Base-by-base conservation (phyloP, 2,329 filamentous ascomycete genomes). In the Paecilomyces dactylethromorphus region DNA sequence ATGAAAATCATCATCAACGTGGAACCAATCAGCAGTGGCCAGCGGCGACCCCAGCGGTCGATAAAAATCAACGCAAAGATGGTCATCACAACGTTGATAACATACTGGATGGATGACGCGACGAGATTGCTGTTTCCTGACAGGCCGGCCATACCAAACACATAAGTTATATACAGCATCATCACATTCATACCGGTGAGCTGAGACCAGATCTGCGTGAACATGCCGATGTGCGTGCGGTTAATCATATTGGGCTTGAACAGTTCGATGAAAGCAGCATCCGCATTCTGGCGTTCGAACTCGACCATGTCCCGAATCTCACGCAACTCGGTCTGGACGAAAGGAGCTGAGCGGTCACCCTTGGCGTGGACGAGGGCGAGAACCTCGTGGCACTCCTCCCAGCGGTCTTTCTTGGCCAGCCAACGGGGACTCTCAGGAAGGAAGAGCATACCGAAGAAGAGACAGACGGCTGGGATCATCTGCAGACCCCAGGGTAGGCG, bases 11-110 rank as follows among this genome's bases (percentile, higher is more conserved):
- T 70, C 87, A 91, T 90, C 53, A 88, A 74, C 24, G 82, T 74
- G 5, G 87, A 83, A 54, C 88, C 88, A 26, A 85, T 68, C n/a
- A 91, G 77, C 35, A 91, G 78, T 3, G 87, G 84, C 1, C 78
- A 78, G 50, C 88, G 89, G 63, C 90, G 89, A 53, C 90, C 90
- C 85, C 87, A 90, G 58, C 81, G 79, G 65, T 94, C 90, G 66
- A 92, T 83, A 77, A 79, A 92, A 58, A 92, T 74, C 24, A 93
- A 81, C 1, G 89, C 89, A 0, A 89, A 88, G 2, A 92, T 71
- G 0, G 90, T 93, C 86, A 91, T 90, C 56, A 87, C 60, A 1
- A 93, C 89, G 71, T 92, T 92, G 78, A 93, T 90, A 65, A 92
- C 81, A 70, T 89, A 90, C 68, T 90, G 85, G 62, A 90, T 90